Conservation (phyloP, 495 filamentous ascomycete genomes). For the Neurospora sp. region DNA sequence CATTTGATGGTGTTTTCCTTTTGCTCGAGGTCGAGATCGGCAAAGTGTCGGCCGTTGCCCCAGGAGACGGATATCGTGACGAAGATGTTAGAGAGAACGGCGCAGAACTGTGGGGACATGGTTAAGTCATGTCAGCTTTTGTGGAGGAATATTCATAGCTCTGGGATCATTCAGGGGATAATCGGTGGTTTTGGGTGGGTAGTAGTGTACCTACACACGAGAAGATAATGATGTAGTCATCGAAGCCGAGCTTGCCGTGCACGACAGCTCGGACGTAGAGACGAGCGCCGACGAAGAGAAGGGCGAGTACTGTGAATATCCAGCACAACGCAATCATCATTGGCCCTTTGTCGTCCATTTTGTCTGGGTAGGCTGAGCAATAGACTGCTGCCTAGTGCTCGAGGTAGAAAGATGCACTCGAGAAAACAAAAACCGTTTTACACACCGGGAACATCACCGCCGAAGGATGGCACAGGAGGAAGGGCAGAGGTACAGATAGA, state of each 20-base stretch:
- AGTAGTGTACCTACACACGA: background rate
- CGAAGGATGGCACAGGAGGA: background rate
- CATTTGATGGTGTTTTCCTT: conserved; percentile 20
- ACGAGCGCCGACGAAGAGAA: conserved; percentile 12
- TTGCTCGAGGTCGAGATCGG: conserved; percentile 15
- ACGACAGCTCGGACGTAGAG: conserved; percentile 12
- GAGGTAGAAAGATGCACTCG: background rate
- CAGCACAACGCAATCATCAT: conserved; percentile 8
- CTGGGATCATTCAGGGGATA: background rate
- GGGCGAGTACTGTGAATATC: conserved; percentile 6
- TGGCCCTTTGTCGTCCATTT: conserved; percentile 3
- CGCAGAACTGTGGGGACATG: conserved; percentile 1
- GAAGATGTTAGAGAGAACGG: conserved; percentile 5
- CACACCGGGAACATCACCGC: background rate
- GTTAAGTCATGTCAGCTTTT: background rate
- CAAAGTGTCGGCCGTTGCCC: conserved; percentile 20
- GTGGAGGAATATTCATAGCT: background rate
- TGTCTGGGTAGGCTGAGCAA: background rate
- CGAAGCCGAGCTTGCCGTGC: conserved; percentile 3
- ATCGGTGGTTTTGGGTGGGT: background rate
- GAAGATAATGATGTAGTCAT: conserved; percentile 7
- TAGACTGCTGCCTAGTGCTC: too few species aligned
- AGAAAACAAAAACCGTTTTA: background rate
- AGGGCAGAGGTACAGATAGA: background rate
- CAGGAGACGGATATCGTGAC: conserved; percentile 5